A percentile compares a stretch with the other conserved stretches of the same genome.
Conservation (phyloP, 768 basidiomycete genomes). For the Psilocybe cubensis region DNA sequence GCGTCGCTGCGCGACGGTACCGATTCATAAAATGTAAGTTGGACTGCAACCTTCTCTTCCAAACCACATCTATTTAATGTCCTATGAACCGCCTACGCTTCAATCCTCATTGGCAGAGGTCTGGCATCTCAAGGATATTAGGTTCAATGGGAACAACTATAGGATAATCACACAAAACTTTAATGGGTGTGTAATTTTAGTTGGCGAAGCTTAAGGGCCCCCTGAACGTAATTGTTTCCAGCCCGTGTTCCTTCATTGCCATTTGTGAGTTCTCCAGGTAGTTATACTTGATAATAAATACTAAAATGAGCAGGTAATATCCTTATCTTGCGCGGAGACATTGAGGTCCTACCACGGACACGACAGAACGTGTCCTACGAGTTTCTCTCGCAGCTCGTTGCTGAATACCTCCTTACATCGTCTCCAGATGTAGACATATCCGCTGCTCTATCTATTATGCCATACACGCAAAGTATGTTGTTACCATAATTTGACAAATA, state of each 20-base stretch:
- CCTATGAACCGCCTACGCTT: conserved; percentile 32
- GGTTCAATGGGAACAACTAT: conserved; percentile 46
- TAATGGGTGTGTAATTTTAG: conserved; percentile 58
- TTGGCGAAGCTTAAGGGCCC: background rate
- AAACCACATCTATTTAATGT: conserved; percentile 19
- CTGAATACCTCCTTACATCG: conserved; percentile 72
- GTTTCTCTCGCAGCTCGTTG: conserved; percentile 81
- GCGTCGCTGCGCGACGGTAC: too few relatives aligned
- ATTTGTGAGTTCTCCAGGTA: conserved; percentile 57
- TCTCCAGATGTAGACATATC: conserved; percentile 66
- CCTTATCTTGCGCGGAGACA: conserved; percentile 82
- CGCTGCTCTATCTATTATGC: conserved; percentile 76
- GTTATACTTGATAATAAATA: background rate
- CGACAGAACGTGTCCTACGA: conserved; percentile 82
- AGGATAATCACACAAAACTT: conserved; percentile 84
- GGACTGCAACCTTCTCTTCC: background rate
- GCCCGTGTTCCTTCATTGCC: conserved; percentile 91
- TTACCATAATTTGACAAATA: background rate
- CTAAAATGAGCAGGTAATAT: conserved; percentile 70
- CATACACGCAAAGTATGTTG: conserved; percentile 71
- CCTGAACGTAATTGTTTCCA: conserved; percentile 30
- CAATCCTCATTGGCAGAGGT: conserved; percentile 59
- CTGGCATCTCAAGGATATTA: conserved; percentile 77
- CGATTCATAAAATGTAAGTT: background rate
- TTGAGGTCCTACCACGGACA: conserved; percentile 67